Evolutionary conservation across 2,329 filamentous ascomycete species (phyloP).

Genomic region (Aspergillus ustus): DNA sequence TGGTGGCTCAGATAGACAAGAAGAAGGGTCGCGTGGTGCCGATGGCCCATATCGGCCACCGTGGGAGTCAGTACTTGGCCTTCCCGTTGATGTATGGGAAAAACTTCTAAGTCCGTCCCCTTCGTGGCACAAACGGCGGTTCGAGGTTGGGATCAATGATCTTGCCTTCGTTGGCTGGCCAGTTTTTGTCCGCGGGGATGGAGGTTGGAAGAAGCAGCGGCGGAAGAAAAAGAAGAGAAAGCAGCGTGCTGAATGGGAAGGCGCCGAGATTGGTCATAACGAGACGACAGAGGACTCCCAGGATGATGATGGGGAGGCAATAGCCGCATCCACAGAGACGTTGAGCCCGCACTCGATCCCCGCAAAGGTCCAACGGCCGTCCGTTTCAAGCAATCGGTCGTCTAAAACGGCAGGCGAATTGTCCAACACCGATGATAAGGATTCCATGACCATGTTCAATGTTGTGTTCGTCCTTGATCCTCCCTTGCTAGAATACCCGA

Average conservation of each 20-base stretch:
- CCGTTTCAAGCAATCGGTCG: slow-evolving; percentile 26
- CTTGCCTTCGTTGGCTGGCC: slow-evolving; percentile 82
- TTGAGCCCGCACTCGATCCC: slow-evolving; percentile 29
- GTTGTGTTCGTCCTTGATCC: slow-evolving; percentile 90
- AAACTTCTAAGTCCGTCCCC: slow-evolving; percentile 77
- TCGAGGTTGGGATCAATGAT: slow-evolving; percentile 81
- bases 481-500: slow-evolving; percentile 74
- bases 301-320: slow-evolving; percentile 37
- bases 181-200: slow-evolving; percentile 78
- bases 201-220: slow-evolving; percentile 73
- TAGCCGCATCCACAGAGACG: slow-evolving; percentile 35
- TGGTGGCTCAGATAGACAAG: slow-evolving; percentile 34
- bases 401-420: slow-evolving; percentile 30
- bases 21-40: slow-evolving; percentile 27
- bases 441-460: slow-evolving; percentile 95
- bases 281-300: slow-evolving; percentile 41
- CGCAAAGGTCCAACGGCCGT: slow-evolving; percentile 31
- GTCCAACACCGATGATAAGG: slow-evolving; percentile 47
- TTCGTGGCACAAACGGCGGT: slow-evolving; percentile 78
- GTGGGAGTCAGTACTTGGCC: slow-evolving; percentile 70
- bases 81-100: slow-evolving; percentile 76
- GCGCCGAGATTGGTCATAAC: slow-evolving; percentile 42
- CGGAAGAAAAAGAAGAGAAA: slow-evolving; percentile 51
- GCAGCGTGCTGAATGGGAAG: slow-evolving; percentile 35
- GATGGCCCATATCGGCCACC: slow-evolving; percentile 34